A percentile compares a stretch with the other conserved stretches of the same genome.
phyloP scores from a whole-genome alignment of 495 filamentous ascomycete genomes.

The Penicillium maclennaniae region DNA sequence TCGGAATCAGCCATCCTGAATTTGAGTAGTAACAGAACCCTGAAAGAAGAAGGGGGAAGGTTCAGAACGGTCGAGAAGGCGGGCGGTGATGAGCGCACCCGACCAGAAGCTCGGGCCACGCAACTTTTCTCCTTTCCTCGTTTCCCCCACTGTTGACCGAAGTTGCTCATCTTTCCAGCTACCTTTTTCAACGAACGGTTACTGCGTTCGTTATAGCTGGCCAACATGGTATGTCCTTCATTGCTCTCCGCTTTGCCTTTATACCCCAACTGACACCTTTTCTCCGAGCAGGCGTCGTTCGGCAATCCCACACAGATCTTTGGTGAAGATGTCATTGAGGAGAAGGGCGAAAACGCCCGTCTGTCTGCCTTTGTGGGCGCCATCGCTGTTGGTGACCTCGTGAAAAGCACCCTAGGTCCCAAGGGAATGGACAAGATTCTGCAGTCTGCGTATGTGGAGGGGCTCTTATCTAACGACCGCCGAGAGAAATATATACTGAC shows the following conservation, averaged over 20 bases:
- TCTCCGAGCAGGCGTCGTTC: constrained; percentile 44
- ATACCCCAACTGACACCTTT: constrained; percentile 3
- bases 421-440: constrained; percentile 99
- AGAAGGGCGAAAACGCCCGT: constrained; percentile 99
- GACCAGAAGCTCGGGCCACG: constrained; percentile 38
- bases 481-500: constrained; percentile 17
- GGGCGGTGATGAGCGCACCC: constrained; percentile 31
- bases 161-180: constrained; percentile 21
- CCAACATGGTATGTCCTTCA: constrained; percentile 33
- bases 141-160: constrained; percentile 28
- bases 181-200: constrained; percentile 22
- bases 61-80: constrained; percentile 6
- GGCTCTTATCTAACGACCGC: constrained; percentile 3
- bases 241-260: neutral
- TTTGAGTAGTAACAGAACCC: neutral
- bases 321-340: constrained; percentile 92
- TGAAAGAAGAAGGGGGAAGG: constrained; percentile 5
- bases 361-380: constrained; percentile 94
- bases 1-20: constrained; percentile 30
- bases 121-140: constrained; percentile 39
- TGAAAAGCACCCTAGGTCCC: constrained; percentile 94
- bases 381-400: constrained; percentile 93
- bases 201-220: constrained; percentile 23
- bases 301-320: constrained; percentile 96
- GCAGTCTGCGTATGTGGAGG: constrained; percentile 78